Base-by-base conservation (phyloP, 176 grass and related monocot genomes). In the Oryza punctata region DNA sequence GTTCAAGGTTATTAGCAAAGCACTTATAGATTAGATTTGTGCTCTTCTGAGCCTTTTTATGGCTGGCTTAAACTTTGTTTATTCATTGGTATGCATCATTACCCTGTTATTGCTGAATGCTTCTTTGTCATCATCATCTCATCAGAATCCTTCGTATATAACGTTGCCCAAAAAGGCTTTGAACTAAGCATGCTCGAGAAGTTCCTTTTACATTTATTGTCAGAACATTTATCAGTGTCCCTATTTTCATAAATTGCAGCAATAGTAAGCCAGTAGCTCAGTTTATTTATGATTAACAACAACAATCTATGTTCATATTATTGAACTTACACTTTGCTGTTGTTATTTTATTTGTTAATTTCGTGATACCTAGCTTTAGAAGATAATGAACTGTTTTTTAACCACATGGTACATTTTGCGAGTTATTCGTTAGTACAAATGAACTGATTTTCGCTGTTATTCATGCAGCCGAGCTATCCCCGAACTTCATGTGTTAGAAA, bases 381-480 rank as follows among this genome's bases (percentile, higher is more conserved):
- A 57, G 18, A n/a, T 18, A n/a, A 57, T 2, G 19, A 57, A 57
- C 19, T 57, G 52, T 57, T 7, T 52, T 6, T 64, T 46, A 23
- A 46, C 4, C 35, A 7, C 7, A 24, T 21, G 30, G n/a, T 66
- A 67, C 40, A 61, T 61, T 37, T 74, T 43, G 12, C 4, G 46
- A 19, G 16, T 57, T 82, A 14, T 45, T 46, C 23, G 66, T 28
- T 73, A 64, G 78, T 38, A 33, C 6, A 82, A 82, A 78, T 73
- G 69, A 30, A 32, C 47, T 38, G 23, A 67, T 54, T 72, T 72
- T 78, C 47, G 0, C 70, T 61, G 66, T 83, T 82, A 46, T 50
- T 65, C 13, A 23, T 93, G 82, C 69, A 98, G 96, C 87, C 89
- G 78, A 91, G 82, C 50, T 98, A 98, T 90, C 96, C 96, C 69